Conservation (phyloP, 2,329 filamentous ascomycete species). For the Talaromyces sp. region DNA sequence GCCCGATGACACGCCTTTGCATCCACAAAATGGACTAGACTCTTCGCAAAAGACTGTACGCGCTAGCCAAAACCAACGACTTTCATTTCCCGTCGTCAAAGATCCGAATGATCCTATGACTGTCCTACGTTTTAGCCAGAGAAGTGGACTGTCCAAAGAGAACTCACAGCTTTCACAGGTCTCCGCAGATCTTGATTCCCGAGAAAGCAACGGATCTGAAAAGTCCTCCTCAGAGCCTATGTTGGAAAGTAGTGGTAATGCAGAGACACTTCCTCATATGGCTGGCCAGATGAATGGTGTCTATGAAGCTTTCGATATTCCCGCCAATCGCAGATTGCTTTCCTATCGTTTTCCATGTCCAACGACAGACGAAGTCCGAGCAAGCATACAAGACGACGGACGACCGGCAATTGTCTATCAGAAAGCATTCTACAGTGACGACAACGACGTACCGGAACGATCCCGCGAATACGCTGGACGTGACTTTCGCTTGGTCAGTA, state of each 20-base stretch:
- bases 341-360: constrained; percentile 32
- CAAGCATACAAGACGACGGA: constrained; percentile 57
- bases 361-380: constrained; percentile 47
- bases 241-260: constrained; percentile 20
- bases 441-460: constrained; percentile 75
- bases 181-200: constrained; percentile 1
- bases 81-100: constrained; percentile 75
- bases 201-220: neutral
- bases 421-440: constrained; percentile 80
- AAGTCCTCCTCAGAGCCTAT: constrained; percentile 24
- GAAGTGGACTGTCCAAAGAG: constrained; percentile 55
- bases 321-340: constrained; percentile 24
- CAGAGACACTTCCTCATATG: constrained; percentile 20
- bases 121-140: constrained; percentile 65
- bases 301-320: constrained; percentile 33
- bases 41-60: constrained; percentile 32
- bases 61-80: constrained; percentile 42
- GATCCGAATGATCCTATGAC: constrained; percentile 67
- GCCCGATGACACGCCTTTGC: neutral
- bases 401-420: constrained; percentile 74
- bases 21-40: constrained; percentile 25
- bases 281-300: constrained; percentile 27
- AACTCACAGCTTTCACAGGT: constrained; percentile 25
- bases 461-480: constrained; percentile 81
- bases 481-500: constrained; percentile 76